Evolutionary conservation across 805 yeast genomes (phyloP).

Genomic region (Vanderwaltozyma polyspora): DNA sequence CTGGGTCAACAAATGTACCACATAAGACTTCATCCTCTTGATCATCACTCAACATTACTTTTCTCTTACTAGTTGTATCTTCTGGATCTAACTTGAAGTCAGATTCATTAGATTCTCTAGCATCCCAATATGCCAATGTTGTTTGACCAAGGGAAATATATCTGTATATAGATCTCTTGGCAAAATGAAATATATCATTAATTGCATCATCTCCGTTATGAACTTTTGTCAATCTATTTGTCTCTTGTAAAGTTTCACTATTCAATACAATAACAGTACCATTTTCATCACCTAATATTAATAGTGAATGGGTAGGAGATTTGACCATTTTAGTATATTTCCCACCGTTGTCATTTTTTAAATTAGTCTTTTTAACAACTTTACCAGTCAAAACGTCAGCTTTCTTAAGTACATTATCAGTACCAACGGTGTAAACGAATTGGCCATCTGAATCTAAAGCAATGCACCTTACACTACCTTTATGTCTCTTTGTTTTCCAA

Average conservation of each 20-base stretch:
- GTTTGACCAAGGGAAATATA: constrained; percentile 76
- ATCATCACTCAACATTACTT: constrained; percentile 60
- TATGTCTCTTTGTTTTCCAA: constrained; percentile 89
- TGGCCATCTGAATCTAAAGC: constrained; percentile 45
- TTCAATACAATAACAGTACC: constrained; percentile 61
- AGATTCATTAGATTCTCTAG: constrained; percentile 38
- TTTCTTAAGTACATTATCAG: constrained; percentile 68
- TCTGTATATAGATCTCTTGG: constrained; percentile 58
- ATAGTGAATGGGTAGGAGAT: constrained; percentile 29
- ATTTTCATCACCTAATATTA: constrained; percentile 53
- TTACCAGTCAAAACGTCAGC: constrained; percentile 65
- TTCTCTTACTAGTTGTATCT: constrained; percentile 30
- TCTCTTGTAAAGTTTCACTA: constrained; percentile 39
- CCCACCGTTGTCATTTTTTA: constrained; percentile 8
- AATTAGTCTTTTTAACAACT: constrained; percentile 45
- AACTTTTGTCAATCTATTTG: constrained; percentile 39
- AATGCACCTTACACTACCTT: constrained; percentile 72
- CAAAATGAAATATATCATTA: constrained; percentile 60
- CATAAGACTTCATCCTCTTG: constrained; percentile 89
- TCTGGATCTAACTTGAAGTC: constrained; percentile 12
- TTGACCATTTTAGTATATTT: constrained; percentile 28
- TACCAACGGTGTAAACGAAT: constrained; percentile 57
- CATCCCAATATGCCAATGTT: constrained; percentile 66
- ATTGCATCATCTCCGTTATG: constrained; percentile 75
- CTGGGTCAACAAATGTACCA: constrained; percentile 55